Evolutionary conservation across 345 rosid species (phyloP).

Genomic region (Camelina sativa): DNA sequence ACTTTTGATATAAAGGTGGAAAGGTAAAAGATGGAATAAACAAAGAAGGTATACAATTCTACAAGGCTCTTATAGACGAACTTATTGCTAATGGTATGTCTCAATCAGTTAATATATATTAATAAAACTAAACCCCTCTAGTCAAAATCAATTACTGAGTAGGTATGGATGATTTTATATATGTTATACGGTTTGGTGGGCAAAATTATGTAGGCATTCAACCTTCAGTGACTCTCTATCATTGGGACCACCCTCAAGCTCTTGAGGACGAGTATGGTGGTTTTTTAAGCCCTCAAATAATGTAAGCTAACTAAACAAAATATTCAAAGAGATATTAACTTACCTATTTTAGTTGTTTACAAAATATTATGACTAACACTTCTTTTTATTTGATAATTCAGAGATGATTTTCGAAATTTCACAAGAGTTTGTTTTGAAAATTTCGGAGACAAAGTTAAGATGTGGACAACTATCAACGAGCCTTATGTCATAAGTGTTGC

Average conservation of each 20-base stretch:
- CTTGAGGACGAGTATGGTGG: slow-evolving; percentile 56
- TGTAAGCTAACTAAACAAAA: slow-evolving; percentile 43
- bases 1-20: slow-evolving; percentile 19
- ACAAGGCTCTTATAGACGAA: slow-evolving; percentile 50
- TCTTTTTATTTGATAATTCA: slow-evolving; percentile 3
- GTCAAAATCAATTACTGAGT: neutral
- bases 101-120: neutral
- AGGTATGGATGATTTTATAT: slow-evolving; percentile 3
- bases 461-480: slow-evolving; percentile 60
- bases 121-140: neutral
- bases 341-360: neutral
- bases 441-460: slow-evolving; percentile 54
- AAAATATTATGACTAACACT: neutral
- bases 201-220: slow-evolving; percentile 40
- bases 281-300: slow-evolving; percentile 43
- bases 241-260: slow-evolving; percentile 59
- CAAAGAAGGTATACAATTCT: slow-evolving; percentile 48
- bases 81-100: slow-evolving; percentile 45
- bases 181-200: slow-evolving; percentile 1
- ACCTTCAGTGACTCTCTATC: slow-evolving; percentile 53
- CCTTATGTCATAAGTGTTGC: slow-evolving; percentile 40
- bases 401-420: slow-evolving; percentile 51
- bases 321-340: neutral
- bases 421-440: slow-evolving; percentile 48
- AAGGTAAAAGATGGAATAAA: slow-evolving; percentile 50